Evolutionary conservation across 2,329 filamentous ascomycete genomes (phyloP).

Genomic region (Hypoxylon sp.): DNA sequence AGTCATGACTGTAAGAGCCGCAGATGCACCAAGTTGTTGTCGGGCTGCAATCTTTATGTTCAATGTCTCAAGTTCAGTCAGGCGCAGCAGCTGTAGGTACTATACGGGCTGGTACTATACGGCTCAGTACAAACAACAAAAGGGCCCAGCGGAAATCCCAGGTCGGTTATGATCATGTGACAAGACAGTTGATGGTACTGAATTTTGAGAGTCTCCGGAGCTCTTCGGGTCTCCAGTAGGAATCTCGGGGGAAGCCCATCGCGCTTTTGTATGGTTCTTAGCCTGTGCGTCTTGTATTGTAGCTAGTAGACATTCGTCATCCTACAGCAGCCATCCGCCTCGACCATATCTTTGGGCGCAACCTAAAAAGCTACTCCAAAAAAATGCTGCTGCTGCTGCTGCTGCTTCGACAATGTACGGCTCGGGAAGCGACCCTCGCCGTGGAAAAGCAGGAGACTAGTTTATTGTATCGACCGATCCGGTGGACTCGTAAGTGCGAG

Average conservation of each 20-base stretch:
- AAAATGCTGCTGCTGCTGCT: not conserved
- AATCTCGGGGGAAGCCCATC: constrained; percentile 30
- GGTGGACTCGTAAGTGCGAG: constrained; percentile 39
- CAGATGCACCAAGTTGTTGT: constrained; percentile 28
- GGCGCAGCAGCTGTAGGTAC: constrained; percentile 25
- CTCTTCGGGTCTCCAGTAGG: constrained; percentile 30
- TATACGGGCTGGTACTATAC: too few relatives aligned
- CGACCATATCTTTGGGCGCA: constrained; percentile 24
- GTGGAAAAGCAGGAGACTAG: constrained; percentile 31
- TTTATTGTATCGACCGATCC: constrained; percentile 43
- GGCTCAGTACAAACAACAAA: constrained; percentile 28
- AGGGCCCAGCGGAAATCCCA: constrained; percentile 6
- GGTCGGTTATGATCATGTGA: constrained; percentile 35
- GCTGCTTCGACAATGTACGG: constrained; percentile 20
- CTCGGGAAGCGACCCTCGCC: constrained; percentile 30
- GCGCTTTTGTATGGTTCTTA: constrained; percentile 33
- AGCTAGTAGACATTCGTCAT: constrained; percentile 34
- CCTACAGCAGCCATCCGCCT: constrained; percentile 36
- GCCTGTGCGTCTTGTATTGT: constrained; percentile 19
- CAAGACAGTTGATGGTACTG: constrained; percentile 20
- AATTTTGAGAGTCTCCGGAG: constrained; percentile 23
- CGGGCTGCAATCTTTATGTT: constrained; percentile 35
- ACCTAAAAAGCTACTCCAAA: constrained; percentile 32
- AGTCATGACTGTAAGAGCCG: constrained; percentile 32
- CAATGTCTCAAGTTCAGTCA: constrained; percentile 29